Conservation (phyloP, 371 early-diverging fungal genomes). For the Homolaphlyctis polyrhiza region DNA sequence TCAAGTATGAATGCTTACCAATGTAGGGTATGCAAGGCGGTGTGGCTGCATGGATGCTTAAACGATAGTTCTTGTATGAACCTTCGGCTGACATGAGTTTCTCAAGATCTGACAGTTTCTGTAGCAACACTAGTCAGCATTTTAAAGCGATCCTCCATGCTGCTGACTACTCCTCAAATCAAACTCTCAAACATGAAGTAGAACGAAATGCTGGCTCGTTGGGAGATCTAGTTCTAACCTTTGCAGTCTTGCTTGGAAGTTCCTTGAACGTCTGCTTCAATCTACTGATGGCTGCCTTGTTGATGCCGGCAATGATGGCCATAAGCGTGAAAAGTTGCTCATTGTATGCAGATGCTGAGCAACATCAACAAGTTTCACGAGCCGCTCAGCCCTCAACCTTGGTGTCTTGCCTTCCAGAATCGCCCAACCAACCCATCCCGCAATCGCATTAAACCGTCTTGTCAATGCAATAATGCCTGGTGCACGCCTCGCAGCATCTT, state of each 20-base stretch:
- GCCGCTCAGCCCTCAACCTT: constrained; percentile 15
- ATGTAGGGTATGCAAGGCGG: constrained; percentile 57
- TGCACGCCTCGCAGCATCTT: constrained; percentile 14
- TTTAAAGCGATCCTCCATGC: neutral
- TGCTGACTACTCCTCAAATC: neutral
- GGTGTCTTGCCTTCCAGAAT: constrained; percentile 19
- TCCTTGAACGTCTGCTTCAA: constrained; percentile 54
- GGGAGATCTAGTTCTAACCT: constrained; percentile 16
- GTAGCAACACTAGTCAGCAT: constrained; percentile 4
- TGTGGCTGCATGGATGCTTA: constrained; percentile 47
- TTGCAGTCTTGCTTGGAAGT: constrained; percentile 41
- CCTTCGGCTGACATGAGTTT: constrained; percentile 61
- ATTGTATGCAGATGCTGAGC: constrained; percentile 52
- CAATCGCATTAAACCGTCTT: constrained; percentile 54
- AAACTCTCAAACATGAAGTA: neutral
- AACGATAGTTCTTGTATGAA: constrained; percentile 58
- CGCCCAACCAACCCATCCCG: constrained; percentile 27
- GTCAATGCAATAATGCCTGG: constrained; percentile 37
- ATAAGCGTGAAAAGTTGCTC: constrained; percentile 64
- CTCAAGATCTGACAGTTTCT: constrained; percentile 56
- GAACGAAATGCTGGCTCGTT: too few species aligned
- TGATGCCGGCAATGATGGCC: constrained; percentile 70
- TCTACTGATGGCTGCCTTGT: constrained; percentile 57
- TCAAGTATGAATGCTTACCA: neutral
- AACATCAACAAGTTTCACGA: constrained; percentile 51